Percentiles rank a stretch among this genome's conserved stretches.
Conservation (phyloP, 2,329 filamentous ascomycete genomes). For the Aspergillus chevalieri region DNA sequence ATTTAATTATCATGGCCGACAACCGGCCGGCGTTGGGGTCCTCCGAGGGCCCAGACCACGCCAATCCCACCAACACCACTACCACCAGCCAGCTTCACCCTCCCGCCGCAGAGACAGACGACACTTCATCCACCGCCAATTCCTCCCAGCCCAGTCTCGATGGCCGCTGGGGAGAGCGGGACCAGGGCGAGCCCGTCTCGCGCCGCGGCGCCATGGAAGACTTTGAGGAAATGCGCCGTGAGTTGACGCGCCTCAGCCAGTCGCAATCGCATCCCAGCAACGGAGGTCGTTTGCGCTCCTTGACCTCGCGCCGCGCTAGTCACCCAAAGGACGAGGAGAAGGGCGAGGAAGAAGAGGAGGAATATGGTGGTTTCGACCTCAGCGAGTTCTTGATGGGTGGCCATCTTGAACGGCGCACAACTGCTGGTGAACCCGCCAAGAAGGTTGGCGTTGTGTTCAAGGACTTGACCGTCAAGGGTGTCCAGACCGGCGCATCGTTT, state of each 20-base stretch:
- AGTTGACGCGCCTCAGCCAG: constrained; percentile 50
- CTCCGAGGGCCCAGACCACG: not conserved
- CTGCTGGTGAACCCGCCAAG: constrained; percentile 61
- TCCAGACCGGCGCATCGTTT: constrained; percentile 60
- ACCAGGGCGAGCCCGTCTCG: constrained; percentile 50
- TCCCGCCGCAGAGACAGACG: constrained; percentile 8
- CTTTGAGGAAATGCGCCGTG: constrained; percentile 51
- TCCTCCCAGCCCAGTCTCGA: constrained; percentile 22
- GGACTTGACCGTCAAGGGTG: constrained; percentile 67
- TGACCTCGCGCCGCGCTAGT: constrained; percentile 15
- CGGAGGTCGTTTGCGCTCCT: constrained; percentile 20
- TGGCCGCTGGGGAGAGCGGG: constrained; percentile 59
- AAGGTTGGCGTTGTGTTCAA: constrained; percentile 73
- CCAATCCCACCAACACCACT: constrained; percentile 2
- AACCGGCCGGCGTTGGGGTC: not conserved
- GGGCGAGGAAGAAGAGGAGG: constrained; percentile 23
- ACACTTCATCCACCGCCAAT: constrained; percentile 9
- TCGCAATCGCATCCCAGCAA: constrained; percentile 29
- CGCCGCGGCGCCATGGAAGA: constrained; percentile 53
- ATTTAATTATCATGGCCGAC: not conserved
- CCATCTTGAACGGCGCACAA: constrained; percentile 66
- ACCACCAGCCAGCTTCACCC: not conserved
- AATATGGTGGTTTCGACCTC: constrained; percentile 55
- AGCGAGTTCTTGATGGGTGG: constrained; percentile 66
- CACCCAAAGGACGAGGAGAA: constrained; percentile 39